Base-by-base conservation (phyloP, 148 eudicot species). In the Rhododendron griersonianum region DNA sequence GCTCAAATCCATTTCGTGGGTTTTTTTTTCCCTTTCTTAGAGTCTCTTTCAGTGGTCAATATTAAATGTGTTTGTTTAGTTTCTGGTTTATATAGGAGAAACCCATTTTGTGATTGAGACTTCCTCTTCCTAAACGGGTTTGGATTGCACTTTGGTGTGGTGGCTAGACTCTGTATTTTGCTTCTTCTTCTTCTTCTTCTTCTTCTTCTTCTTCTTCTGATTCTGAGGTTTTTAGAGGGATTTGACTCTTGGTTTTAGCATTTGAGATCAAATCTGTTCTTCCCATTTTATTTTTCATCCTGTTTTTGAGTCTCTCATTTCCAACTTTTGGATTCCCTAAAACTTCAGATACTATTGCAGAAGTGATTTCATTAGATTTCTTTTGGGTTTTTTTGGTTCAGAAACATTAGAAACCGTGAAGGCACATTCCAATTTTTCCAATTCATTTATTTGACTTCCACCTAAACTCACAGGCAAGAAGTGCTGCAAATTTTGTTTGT, bases 401-500 rank as follows among this genome's bases (percentile, higher is more conserved):
- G 44, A 7, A 41, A 76, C 89, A 87, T 15, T 81, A 53, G 57
- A 47, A 30, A 18, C 13, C 28, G 83, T 81, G 85, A 84, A 30
- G 88, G 86, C 37, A 89, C 87, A 76, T 73, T 71, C 45, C n/a
- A 71, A 18, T 48, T 23, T 47, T 84, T 73, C 2, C 50, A 47
- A 7, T 75, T 75, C 2, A 3, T 44, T 83, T 30, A 44, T 83
- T 44, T 25, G 7, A 37, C 63, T 25, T 48, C 87, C 67, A 53
- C 53, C 30, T 47, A 87, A 87, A 87, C 74, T 15, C 87, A 87
- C 79, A 84, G 89, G 92, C 69, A 89, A 41, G 84, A 91, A 67
- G 44, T 65, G 74, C 78, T 90, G 90, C 93, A 91, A 76, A 86
- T 81, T 55, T 81, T 86, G 6, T 25, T 86, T 11, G 87, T 92